A percentile compares a stretch with the other conserved stretches of the same genome.
These are phyloP conservation scores for Xylariaceae sp. DNA, from an alignment of 2,329 filamentous ascomycete species.

Conservation along the genomic window DNA sequence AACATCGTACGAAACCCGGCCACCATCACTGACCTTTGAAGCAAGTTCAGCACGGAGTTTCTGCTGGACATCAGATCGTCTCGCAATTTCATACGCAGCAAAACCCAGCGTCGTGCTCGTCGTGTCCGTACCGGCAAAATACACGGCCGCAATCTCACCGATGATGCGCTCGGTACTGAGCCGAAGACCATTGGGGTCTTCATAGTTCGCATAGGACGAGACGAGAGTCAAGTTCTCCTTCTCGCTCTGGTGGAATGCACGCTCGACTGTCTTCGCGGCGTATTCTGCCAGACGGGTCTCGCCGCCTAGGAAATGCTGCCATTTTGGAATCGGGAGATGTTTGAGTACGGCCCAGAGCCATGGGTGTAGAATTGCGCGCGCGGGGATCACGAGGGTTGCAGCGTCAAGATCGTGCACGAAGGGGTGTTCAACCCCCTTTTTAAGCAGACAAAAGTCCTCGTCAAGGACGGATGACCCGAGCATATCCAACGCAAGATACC, in stretches of 20 bases:
- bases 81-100: background rate
- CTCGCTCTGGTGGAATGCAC: background rate
- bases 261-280: background rate
- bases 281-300: background rate
- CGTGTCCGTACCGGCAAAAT: background rate
- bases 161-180: background rate
- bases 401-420: background rate
- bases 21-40: background rate
- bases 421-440: background rate
- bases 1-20: background rate
- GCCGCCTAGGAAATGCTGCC: background rate
- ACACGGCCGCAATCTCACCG: background rate
- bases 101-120: background rate
- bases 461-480: background rate
- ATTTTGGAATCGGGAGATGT: background rate
- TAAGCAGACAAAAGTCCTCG: background rate
- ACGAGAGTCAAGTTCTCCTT: background rate
- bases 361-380: background rate
- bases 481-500: background rate
- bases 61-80: background rate
- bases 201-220: background rate
- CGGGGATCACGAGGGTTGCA: background rate
- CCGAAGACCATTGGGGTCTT: background rate
- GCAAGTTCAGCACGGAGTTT: background rate
- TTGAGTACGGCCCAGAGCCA: background rate